These are phyloP conservation scores for Zygosaccharomyces gambellarensis DNA, from an alignment of 805 yeast genomes.

Conservation along the genomic window DNA sequence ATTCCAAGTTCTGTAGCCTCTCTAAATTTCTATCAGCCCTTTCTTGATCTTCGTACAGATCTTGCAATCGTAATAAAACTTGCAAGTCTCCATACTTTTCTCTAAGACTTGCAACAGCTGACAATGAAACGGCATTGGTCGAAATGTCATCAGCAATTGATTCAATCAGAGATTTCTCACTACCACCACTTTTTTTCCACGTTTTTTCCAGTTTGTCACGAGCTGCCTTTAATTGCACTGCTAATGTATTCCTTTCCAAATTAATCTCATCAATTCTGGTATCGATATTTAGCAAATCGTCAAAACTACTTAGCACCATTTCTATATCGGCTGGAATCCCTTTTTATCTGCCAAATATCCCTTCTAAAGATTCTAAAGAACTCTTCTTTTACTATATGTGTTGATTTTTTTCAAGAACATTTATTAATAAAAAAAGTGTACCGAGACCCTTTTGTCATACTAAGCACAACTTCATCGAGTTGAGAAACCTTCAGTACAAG, in stretches of 20 bases:
- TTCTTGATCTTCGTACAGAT: conserved; percentile 9
- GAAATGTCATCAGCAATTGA: conserved; percentile 24
- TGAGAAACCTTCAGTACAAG: too few relatives aligned
- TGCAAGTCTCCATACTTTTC: conserved; percentile 25
- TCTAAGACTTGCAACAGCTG: conserved; percentile 14
- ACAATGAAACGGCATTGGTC: conserved; percentile 12
- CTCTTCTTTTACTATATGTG: not conserved
- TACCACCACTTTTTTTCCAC: conserved; percentile 8
- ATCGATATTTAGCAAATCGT: conserved; percentile 28
- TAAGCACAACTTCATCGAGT: not conserved
- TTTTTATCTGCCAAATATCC: not conserved
- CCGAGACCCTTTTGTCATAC: not conserved
- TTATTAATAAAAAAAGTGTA: not conserved
- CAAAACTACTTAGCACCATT: conserved; percentile 9
- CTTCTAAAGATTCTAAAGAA: not conserved
- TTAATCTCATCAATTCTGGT: conserved; percentile 25
- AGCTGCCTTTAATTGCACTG: conserved; percentile 14
- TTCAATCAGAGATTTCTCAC: conserved; percentile 12
- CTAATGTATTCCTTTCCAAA: conserved; percentile 21
- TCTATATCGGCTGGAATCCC: not conserved
- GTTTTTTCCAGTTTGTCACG: conserved; percentile 13
- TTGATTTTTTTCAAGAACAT: not conserved
- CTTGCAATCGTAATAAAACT: conserved; percentile 17
- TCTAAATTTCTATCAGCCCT: conserved; percentile 7
- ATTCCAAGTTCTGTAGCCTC: conserved; percentile 9